Evolutionary conservation across 208 protist genomes (phyloP).

Genomic region (Leishmania tarentolae): DNA sequence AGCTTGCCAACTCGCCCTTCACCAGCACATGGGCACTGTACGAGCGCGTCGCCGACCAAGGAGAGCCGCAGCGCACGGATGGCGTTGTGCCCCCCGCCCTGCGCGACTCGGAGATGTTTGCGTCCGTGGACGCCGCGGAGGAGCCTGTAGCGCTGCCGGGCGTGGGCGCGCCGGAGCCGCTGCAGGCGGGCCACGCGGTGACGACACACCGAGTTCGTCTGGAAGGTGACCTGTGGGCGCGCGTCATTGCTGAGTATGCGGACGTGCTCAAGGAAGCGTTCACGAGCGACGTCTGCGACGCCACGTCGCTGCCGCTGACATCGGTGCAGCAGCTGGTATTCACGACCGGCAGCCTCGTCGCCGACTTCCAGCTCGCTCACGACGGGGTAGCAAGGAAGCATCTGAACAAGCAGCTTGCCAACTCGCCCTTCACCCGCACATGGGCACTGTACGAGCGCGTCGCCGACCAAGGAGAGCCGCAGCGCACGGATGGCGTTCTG

Average conservation of each 20-base stretch:
- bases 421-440: conserved; percentile 20
- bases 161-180: background rate
- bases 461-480: background rate
- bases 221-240: conserved; percentile 47
- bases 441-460: conserved; percentile 21
- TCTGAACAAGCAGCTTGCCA: conserved; percentile 22
- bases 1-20: conserved; percentile 20
- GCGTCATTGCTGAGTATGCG: conserved; percentile 30
- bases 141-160: background rate
- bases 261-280: conserved; percentile 40
- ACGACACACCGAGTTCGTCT: conserved; percentile 45
- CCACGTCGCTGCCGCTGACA: conserved; percentile 8
- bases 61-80: background rate
- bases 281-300: conserved; percentile 41
- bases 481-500: too few species aligned
- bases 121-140: background rate
- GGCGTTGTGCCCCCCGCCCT: background rate
- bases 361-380: conserved; percentile 32
- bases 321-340: conserved; percentile 20
- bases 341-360: conserved; percentile 27
- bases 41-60: background rate
- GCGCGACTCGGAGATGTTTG: background rate
- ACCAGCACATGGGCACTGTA: conserved; percentile 27
- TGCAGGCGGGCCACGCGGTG: background rate
- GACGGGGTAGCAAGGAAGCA: conserved; percentile 7